These are phyloP conservation scores for Hymenoscyphus fraxineus DNA, from an alignment of 2,329 filamentous ascomycete species.

Conservation along the genomic window DNA sequence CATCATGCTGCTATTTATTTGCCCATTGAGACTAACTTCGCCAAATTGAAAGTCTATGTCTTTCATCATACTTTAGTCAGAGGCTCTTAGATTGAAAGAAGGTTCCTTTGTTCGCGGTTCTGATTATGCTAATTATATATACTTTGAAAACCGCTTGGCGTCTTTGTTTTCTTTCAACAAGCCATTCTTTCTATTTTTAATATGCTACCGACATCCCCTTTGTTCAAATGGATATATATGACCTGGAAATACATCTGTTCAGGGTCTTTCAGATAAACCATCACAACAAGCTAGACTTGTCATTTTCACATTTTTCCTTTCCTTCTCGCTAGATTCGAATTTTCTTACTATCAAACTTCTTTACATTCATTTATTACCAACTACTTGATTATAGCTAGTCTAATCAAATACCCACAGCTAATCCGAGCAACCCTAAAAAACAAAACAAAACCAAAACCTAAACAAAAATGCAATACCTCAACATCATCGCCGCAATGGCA, in stretches of 20 bases:
- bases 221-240: background rate
- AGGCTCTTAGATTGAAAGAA: no score
- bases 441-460: background rate
- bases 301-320: background rate
- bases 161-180: background rate
- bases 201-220: background rate
- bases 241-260: background rate
- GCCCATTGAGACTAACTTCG: no score
- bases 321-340: background rate
- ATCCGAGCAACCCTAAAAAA: background rate
- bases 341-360: background rate
- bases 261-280: background rate
- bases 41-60: no score
- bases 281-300: background rate
- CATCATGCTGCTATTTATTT: no score
- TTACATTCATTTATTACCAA: background rate
- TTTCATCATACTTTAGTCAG: no score
- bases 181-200: background rate
- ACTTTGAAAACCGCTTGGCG: no score
- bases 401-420: background rate
- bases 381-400: background rate
- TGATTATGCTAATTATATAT: no score
- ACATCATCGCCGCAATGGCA: constrained; percentile 3
- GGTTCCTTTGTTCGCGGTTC: no score
- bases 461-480: constrained; percentile 7